Base-by-base conservation (phyloP, 352 stramenopile genomes). In the Phytophthora meadii region DNA sequence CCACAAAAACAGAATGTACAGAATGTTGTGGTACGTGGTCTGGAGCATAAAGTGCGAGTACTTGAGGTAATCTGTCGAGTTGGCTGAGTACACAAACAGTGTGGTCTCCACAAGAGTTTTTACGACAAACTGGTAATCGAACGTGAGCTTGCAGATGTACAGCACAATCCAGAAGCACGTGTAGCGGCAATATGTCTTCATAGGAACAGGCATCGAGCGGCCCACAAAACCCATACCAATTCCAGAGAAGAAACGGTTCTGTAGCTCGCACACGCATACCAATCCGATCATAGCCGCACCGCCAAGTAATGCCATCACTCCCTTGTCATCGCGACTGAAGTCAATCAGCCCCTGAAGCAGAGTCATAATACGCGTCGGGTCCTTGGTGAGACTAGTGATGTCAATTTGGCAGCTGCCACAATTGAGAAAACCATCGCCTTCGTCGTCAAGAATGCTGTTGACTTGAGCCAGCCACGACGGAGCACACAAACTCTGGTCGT, bases 11-110 rank as follows among this genome's bases (percentile, higher is more conserved):
- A 93, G 17, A 45, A 95, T 82, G 70, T 92, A 95, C 22, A 81
- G 15, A 46, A 95, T 77, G 71, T 95, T 93, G 77, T 94, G 85
- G 61, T 81, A 91, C 22, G 73, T 82, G 30, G 76, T 50, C 67
- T 93, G 87, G n/a, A 93, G 54, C 87, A 95, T 85, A 63, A 95
- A 95, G 68, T 93, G 75, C 24, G 83, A 93, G 54, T 92, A 91
- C 61, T 88, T 72, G 10, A 93, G 68, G 54, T 91, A 93, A 32
- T 92, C 77, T 3, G 74, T 76, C 56, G 76, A 76, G 37, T 89
- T 61, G 3, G 83, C 72, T 22, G 86, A 87, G 73, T 87, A 94
- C 24, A 95, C 88, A 50, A 95, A 92, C 22, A 95, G 70, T 36
- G 87, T 90, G n/a, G 87, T 93, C 50, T 95, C 87, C 0, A 95